Conservation (phyloP, 2,329 filamentous ascomycete species). For the Pseudopyrenochaeta lycopersici region DNA sequence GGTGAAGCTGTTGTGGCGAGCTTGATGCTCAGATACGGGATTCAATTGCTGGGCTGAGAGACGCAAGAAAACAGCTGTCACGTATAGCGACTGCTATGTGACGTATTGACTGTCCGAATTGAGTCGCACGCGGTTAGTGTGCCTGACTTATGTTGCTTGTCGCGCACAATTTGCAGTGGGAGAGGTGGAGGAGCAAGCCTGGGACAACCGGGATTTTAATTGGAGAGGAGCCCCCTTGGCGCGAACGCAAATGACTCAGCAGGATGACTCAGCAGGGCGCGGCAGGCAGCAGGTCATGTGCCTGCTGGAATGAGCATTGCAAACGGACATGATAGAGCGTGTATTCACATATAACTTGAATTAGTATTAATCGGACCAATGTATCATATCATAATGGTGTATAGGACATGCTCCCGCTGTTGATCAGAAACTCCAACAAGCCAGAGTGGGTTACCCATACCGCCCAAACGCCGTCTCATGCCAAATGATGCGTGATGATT, state of each 20-base stretch:
- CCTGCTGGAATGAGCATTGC: neutral
- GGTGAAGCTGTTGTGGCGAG: slow-evolving; percentile 28
- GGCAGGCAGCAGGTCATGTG: slow-evolving; percentile 1
- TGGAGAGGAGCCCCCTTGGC: neutral
- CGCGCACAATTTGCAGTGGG: slow-evolving; percentile 16
- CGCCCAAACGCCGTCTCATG: slow-evolving; percentile 16
- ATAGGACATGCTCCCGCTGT: neutral
- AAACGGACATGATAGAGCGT: neutral
- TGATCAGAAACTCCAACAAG: neutral
- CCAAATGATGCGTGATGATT: slow-evolving; percentile 6
- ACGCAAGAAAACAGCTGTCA: slow-evolving; percentile 21
- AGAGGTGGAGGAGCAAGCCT: slow-evolving; percentile 13
- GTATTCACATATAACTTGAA: slow-evolving; percentile 1
- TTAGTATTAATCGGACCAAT: slow-evolving; percentile 14
- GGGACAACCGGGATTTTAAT: slow-evolving; percentile 6
- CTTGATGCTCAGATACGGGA: slow-evolving; percentile 27
- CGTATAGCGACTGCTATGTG: slow-evolving; percentile 14
- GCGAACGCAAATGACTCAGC: neutral
- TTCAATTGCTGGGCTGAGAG: slow-evolving; percentile 31
- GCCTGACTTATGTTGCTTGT: slow-evolving; percentile 24
- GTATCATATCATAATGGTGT: slow-evolving; percentile 4
- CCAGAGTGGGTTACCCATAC: slow-evolving; percentile 5
- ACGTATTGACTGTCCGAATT: slow-evolving; percentile 19
- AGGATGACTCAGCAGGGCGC: slow-evolving; percentile 4
- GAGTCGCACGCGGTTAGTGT: slow-evolving; percentile 19